A percentile compares a stretch with the other conserved stretches of the same genome.
These are phyloP conservation scores for Trypanosoma avium DNA, from an alignment of 208 protist genomes.

Conservation along the genomic window DNA sequence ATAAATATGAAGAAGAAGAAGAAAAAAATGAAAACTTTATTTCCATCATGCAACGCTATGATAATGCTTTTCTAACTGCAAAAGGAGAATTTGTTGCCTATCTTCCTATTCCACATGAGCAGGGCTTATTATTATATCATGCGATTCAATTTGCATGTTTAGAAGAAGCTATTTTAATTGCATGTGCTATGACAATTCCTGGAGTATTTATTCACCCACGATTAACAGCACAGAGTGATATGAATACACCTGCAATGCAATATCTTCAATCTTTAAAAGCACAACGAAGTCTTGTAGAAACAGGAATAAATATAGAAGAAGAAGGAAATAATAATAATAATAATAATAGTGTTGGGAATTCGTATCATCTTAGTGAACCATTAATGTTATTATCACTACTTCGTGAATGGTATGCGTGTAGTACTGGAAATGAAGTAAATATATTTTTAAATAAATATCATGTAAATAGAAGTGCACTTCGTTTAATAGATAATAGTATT, in stretches of 20 bases:
- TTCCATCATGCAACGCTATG: conserved; percentile 16
- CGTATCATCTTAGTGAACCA: conserved; percentile 65
- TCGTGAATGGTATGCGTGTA: conserved; percentile 62
- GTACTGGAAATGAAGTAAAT: conserved; percentile 22
- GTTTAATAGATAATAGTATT: conserved; percentile 54
- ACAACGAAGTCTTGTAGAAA: conserved; percentile 13
- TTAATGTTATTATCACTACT: conserved; percentile 60
- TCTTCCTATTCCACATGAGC: conserved; percentile 61
- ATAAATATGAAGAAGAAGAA: not conserved
- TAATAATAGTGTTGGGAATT: not conserved
- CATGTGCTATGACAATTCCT: conserved; percentile 75
- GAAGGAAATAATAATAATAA: not conserved
- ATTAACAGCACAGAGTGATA: conserved; percentile 18
- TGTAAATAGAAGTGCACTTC: conserved; percentile 55
- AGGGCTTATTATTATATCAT: conserved; percentile 62
- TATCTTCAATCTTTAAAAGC: conserved; percentile 15
- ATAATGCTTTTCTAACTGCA: conserved; percentile 32
- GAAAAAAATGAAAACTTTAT: not conserved
- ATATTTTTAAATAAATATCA: conserved; percentile 23
- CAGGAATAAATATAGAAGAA: not conserved
- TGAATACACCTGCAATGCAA: conserved; percentile 16
- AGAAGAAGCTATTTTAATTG: conserved; percentile 73
- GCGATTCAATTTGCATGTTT: conserved; percentile 65
- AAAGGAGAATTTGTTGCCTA: conserved; percentile 61
- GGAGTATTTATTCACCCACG: conserved; percentile 46